Evolutionary conservation across 768 basidiomycete genomes (phyloP).

Genomic region (Rhodosporidiobolus odoratus): DNA sequence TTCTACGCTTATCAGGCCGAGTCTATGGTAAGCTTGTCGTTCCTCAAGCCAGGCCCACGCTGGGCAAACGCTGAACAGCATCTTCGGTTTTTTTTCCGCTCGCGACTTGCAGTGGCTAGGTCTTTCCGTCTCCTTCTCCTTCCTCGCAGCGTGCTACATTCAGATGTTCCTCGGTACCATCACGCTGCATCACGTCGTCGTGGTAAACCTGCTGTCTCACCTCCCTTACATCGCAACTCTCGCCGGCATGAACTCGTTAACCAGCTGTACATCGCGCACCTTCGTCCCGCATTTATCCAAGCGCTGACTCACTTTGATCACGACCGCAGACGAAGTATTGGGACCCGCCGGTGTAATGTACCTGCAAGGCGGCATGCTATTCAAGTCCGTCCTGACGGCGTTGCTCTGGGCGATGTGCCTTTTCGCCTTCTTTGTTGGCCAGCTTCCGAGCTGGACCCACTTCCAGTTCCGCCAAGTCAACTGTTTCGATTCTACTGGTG

Average conservation of each 20-base stretch:
- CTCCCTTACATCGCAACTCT: conserved; percentile 28
- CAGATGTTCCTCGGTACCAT: conserved; percentile 24
- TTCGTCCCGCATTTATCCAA: not conserved
- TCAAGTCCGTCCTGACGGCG: conserved; percentile 20
- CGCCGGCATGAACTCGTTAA: conserved; percentile 22
- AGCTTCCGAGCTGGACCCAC: conserved; percentile 10
- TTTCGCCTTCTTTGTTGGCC: conserved; percentile 16
- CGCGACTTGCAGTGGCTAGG: conserved; percentile 30
- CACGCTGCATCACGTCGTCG: conserved; percentile 27
- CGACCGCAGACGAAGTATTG: conserved; percentile 22
- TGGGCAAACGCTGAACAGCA: not conserved
- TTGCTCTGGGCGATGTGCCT: conserved; percentile 26
- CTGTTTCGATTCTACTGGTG: conserved; percentile 8
- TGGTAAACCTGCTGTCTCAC: conserved; percentile 23
- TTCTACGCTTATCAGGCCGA: conserved; percentile 5
- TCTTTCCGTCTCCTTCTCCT: conserved; percentile 25
- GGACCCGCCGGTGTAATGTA: conserved; percentile 22
- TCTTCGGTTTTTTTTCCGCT: not conserved
- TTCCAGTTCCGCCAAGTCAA: conserved; percentile 26
- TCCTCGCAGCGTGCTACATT: conserved; percentile 16
- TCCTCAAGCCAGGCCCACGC: no score
- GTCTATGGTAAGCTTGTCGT: conserved; percentile 2
- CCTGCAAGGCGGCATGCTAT: conserved; percentile 28
- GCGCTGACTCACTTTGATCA: not conserved
- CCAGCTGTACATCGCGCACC: conserved; percentile 1